These are phyloP conservation scores for Chloranthus sessilifolius DNA, from an alignment of 164 flowering plant species.

Conservation along the genomic window DNA sequence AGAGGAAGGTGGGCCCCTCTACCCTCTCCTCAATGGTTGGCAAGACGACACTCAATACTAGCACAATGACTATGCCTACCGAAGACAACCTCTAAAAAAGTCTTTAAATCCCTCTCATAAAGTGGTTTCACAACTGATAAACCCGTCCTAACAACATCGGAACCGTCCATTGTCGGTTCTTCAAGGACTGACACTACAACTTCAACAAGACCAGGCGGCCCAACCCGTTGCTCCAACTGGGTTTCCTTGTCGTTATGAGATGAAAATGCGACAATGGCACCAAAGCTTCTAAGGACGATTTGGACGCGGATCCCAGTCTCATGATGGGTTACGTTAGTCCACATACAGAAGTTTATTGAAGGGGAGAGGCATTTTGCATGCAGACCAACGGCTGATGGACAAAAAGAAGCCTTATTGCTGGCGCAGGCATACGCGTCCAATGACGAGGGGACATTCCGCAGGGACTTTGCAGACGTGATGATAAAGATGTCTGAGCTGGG, in stretches of 20 bases:
- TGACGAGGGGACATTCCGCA: constrained; percentile 31
- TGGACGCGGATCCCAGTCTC: constrained; percentile 6
- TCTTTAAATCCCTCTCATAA: too few species aligned
- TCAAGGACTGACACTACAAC: constrained; percentile 20
- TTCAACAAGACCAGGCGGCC: constrained; percentile 16
- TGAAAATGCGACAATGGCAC: constrained; percentile 13
- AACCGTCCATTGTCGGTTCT: constrained; percentile 14
- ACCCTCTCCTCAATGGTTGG: constrained; percentile 53
- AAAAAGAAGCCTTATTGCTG: constrained; percentile 23
- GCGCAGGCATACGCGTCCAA: constrained; percentile 36
- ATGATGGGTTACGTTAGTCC: constrained; percentile 16
- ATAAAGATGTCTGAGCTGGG: constrained; percentile 37
- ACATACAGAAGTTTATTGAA: constrained; percentile 20
- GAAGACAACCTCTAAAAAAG: too few species aligned
- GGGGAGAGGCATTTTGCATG: constrained; percentile 40
- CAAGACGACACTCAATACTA: constrained; percentile 36
- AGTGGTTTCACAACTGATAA: too few species aligned
- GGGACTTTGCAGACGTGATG: constrained; percentile 47
- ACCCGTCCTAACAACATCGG: constrained; percentile 29
- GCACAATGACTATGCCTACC: too few species aligned
- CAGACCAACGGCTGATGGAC: constrained; percentile 59
- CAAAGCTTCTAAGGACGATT: constrained; percentile 8
- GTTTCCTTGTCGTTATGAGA: constrained; percentile 13
- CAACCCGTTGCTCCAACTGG: constrained; percentile 17
- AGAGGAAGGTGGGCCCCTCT: constrained; percentile 65